Evolutionary conservation across 305 asterid genomes (phyloP).

Genomic region (Fraxinus nigra): DNA sequence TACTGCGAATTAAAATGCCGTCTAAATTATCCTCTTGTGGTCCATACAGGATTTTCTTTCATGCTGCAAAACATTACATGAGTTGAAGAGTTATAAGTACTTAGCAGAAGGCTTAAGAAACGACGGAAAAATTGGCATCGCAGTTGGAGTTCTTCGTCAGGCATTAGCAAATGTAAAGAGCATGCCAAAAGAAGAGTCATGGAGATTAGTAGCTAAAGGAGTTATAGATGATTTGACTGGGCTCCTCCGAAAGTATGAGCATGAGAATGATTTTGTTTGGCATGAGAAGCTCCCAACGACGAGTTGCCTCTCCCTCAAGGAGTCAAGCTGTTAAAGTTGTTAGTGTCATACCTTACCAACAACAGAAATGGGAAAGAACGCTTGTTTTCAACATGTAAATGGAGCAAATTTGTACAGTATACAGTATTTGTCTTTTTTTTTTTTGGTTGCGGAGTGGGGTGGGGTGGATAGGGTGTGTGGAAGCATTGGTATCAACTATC

Average conservation of each 20-base stretch:
- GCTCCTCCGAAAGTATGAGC: slow-evolving; percentile 50
- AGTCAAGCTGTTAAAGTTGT: slow-evolving; percentile 39
- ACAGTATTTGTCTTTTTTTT: neutral
- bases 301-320: slow-evolving; percentile 40
- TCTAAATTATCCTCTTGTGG: neutral
- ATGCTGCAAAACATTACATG: slow-evolving; percentile 45
- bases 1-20: neutral
- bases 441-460: neutral
- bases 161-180: slow-evolving; percentile 36
- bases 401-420: slow-evolving; percentile 12
- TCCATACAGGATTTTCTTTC: slow-evolving; percentile 50
- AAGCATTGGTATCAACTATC: neutral
- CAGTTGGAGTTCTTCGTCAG: slow-evolving; percentile 50
- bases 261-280: slow-evolving; percentile 65
- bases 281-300: slow-evolving; percentile 38
- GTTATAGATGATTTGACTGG: slow-evolving; percentile 31
- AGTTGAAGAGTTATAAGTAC: slow-evolving; percentile 49
- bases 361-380: slow-evolving; percentile 37
- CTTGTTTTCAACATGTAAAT: slow-evolving; percentile 43
- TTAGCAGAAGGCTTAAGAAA: slow-evolving; percentile 38
- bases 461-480: neutral
- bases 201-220: slow-evolving; percentile 39
- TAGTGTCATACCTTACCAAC: slow-evolving; percentile 36
- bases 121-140: slow-evolving; percentile 48
- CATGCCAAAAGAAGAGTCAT: slow-evolving; percentile 46